Base-by-base conservation (phyloP, 345 rosid genomes). In the Pistacia integerrima region DNA sequence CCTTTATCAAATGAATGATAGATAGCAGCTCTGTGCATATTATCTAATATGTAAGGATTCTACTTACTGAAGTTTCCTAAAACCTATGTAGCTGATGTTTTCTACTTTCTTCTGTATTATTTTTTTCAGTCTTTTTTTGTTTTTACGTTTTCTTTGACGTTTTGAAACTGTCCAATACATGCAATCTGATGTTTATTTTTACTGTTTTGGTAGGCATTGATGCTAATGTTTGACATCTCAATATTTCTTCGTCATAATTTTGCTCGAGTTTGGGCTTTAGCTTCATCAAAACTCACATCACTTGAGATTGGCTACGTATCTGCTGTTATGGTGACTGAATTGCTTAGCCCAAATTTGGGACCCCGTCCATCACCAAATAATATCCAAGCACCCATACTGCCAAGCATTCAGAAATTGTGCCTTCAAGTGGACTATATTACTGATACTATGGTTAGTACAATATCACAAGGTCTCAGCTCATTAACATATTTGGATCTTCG, bases 231-330 rank as follows among this genome's bases (percentile, higher is more conserved):
- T 82, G 98, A 95, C 76, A 81, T 91, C 63, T 91, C 98, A 1
- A 76, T 90, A 55, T 87, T 93, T 74, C 84, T 87, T 64, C 92
- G 85, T 55, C 94, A 88, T 75, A 86, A 83, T 75, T 90, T 90
- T 74, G 79, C 89, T 84, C 86, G 79, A 33, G 84, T 88, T 61
- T 95, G 97, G 90, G 90, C 90, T 52, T 83, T 85, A 49, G 94
- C 89, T 69, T 93, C 99, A 70, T 80, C 84, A 77, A 93, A 86
- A 66, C 95, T 95, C 68, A 84, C 88, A 68, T 91, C 86, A 78
- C 97, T 95, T 22, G 94, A 95, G 89, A 88, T 95, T 35, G 97
- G 97, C 66, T 89, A 84, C 77, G 85, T 91, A 70, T 88, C 99
- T 8, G 91, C 97, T 5, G 92, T 82, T 46, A 89, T 82, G 88